Base-by-base conservation (phyloP, 768 basidiomycete genomes). In the Leucosporidium scottii region DNA sequence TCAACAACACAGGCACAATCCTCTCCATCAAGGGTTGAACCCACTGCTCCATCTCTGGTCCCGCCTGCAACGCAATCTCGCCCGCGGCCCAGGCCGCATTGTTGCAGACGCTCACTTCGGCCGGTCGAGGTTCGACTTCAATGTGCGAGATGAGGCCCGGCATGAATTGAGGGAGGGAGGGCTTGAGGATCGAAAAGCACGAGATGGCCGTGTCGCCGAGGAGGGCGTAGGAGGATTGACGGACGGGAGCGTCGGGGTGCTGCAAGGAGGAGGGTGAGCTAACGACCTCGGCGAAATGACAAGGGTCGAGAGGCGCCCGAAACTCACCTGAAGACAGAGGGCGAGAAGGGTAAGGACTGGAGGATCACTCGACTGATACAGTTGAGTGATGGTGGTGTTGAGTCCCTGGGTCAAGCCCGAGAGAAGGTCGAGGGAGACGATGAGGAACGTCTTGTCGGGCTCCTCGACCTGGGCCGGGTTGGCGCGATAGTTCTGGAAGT, bases 71-170 rank as follows among this genome's bases (percentile, higher is more conserved):
- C 12, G 96, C 91, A 39, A 99, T 91, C 79, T 99, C 96, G 54
- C 96, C 96, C 34, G 96, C 93, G n/a, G 92, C 93, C 96, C 96
- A 99, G 1, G 94, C 94, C 15, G 96, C 96, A 76, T 99, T 99
- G 79, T 99, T 99, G 78, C 91, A 93, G 8, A 94, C 96, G 73
- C 91, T 93, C 70, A 98, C 86, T 75, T 93, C 92, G 78, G 97
- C 93, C 39, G 88, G 83, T 74, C 91, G 90, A 1, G 94, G 96
- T 75, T 94, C 90, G 7, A 90, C 89, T 69, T 93, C 89, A 61
- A 99, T 88, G 75, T 98, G 93, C 50, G 84, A 80, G 69, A 90
- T 89, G 63, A 99, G 83, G 76, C 93, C 89, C 21, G 85, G 82
- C 89, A 98, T 93, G 77, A 99, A 88, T 34, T 85, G 85, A 1